These are phyloP conservation scores for Phytophthora kernoviae DNA, from an alignment of 352 stramenopile species.

Conservation along the genomic window DNA sequence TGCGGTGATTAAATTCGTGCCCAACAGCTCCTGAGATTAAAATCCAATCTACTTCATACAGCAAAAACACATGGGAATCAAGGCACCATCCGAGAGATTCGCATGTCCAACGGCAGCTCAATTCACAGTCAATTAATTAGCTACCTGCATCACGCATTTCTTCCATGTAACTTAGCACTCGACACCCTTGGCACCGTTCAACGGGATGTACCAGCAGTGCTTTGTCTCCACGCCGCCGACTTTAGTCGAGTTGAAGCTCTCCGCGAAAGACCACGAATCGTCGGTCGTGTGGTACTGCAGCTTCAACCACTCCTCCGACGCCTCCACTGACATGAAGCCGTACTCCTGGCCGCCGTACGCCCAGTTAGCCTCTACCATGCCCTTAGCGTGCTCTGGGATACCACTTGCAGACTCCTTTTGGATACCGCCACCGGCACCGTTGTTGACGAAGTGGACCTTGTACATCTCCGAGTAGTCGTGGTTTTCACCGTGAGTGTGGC, in stretches of 20 bases:
- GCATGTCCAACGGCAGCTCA: neutral
- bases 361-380: slow-evolving; percentile 64
- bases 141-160: neutral
- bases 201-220: slow-evolving; percentile 82
- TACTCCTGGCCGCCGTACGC: slow-evolving; percentile 69
- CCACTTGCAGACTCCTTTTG: slow-evolving; percentile 78
- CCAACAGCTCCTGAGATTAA: slow-evolving; percentile 3
- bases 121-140: slow-evolving; percentile 1
- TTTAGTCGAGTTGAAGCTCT: slow-evolving; percentile 53
- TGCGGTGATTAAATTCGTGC: neutral
- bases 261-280: slow-evolving; percentile 59
- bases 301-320: slow-evolving; percentile 69
- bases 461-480: slow-evolving; percentile 62
- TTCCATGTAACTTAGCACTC: slow-evolving; percentile 27
- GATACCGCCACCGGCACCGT: slow-evolving; percentile 81
- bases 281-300: slow-evolving; percentile 77
- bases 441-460: slow-evolving; percentile 77
- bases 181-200: slow-evolving; percentile 40
- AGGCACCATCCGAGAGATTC: neutral
- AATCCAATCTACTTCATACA: neutral
- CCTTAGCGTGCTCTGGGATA: slow-evolving; percentile 53
- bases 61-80: slow-evolving; percentile 1
- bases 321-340: slow-evolving; percentile 69
- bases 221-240: slow-evolving; percentile 60
- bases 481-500: slow-evolving; percentile 81